Conservation (phyloP, 1,284 basidiomycete species). For the Tilletia caries region DNA sequence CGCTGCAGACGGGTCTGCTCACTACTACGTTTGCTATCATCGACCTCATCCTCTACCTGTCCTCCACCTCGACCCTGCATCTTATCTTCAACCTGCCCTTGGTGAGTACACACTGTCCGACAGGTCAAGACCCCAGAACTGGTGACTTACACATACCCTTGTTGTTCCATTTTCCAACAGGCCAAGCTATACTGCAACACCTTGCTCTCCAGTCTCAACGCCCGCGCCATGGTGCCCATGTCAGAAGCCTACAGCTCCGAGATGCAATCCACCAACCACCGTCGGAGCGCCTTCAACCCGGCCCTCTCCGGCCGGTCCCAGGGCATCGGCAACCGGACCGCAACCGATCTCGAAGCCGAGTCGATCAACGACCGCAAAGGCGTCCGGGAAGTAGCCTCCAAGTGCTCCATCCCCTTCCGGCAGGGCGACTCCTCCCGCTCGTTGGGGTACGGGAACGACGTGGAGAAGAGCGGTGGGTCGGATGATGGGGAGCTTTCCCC, state of each 20-base stretch:
- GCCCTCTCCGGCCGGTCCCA: slow-evolving; percentile 28
- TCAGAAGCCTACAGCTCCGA: not conserved
- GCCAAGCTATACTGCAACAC: slow-evolving; percentile 51
- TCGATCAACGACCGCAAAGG: not conserved
- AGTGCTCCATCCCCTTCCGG: not conserved
- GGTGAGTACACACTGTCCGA: not conserved
- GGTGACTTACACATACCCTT: too few relatives aligned
- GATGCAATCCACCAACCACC: slow-evolving; percentile 20
- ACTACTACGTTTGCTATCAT: slow-evolving; percentile 40
- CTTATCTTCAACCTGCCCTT: slow-evolving; percentile 47
- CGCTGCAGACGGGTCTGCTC: slow-evolving; percentile 45
- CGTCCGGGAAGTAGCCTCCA: not conserved
- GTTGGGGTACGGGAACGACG: not conserved
- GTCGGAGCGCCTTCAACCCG: slow-evolving; percentile 29
- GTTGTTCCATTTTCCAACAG: not conserved
- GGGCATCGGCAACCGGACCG: slow-evolving; percentile 19
- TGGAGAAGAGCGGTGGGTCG: slow-evolving; percentile 4
- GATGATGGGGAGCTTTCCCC: not conserved
- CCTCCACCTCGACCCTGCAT: slow-evolving; percentile 38
- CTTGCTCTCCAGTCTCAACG: slow-evolving; percentile 48
- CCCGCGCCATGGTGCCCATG: slow-evolving; percentile 25
- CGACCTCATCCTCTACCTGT: slow-evolving; percentile 43
- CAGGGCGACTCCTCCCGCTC: not conserved
- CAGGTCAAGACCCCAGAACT: too few relatives aligned
- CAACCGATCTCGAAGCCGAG: not conserved